Base-by-base conservation (phyloP, 2,329 filamentous ascomycete species). In the Arachnomyces sp. region DNA sequence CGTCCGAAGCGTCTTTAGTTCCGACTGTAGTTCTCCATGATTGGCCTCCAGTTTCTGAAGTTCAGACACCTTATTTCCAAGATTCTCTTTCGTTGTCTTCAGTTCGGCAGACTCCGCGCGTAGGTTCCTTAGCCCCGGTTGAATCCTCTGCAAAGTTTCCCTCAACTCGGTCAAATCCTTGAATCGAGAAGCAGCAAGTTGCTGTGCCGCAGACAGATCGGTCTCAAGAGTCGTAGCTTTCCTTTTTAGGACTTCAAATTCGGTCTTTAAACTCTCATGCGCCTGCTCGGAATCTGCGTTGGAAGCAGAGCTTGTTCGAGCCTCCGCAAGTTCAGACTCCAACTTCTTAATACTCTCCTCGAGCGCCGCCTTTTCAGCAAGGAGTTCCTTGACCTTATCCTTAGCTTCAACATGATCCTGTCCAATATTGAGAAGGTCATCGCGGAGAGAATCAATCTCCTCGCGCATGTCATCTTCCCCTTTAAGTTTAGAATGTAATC, bases 351-450 rank as follows among this genome's bases (percentile, higher is more conserved):
- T 79, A 1, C 68, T 76, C 36, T 76, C 67, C 54, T 82, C 70
- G 14, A 94, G 64, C 0, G 73, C 71, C 8, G 67, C 59, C 64
- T 84, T 92, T 60, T 89, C 83, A 2, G 70, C 70, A 47, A 80
- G 72, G 1, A 94, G 71, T 39, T 76, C 70, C 64, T 93, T 80
- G 37, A 79, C 64, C 58, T 76, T 80, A 49, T 92, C 80, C 61
- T 88, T 90, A 11, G 84, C 81, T 49, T 85, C 81, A 8, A 94
- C 86, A 52, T 90, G 82, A 44, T 93, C 85, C 50, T 88, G 78
- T 7, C 88, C 88, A 46, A 93, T 79, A 36, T 78, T 72, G 32
- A 90, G 65, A 6, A 96, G 67, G 48, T 89, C 84, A 41, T 94
- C 86, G 37, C 82, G 78, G 44, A 96, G 67, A 3, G 77, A 80